Percentiles rank a stretch among this genome's conserved stretches.
phyloP scores from a whole-genome alignment of 2,329 filamentous ascomycete genomes.

The Colletotrichum sojae region DNA sequence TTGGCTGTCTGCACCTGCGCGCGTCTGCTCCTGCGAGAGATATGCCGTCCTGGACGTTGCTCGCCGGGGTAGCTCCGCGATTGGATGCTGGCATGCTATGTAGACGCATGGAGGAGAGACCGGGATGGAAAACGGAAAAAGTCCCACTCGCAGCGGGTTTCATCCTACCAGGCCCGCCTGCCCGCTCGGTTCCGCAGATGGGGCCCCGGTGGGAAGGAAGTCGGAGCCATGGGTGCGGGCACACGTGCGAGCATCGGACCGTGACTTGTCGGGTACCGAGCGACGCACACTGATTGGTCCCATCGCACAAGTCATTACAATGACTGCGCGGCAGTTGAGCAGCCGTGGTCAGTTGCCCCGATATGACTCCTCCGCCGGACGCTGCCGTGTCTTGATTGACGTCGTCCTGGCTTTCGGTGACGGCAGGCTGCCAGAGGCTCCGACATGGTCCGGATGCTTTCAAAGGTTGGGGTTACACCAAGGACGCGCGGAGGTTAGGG shows the following conservation, averaged over 20 bases:
- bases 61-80: slow-evolving; percentile 13
- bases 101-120: slow-evolving; percentile 2
- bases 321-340: slow-evolving; percentile 1
- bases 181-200: slow-evolving; percentile 22
- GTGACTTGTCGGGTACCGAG: slow-evolving; percentile 18
- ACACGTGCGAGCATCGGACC: slow-evolving; percentile 22
- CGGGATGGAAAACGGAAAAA: slow-evolving; percentile 12
- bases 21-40: slow-evolving; percentile 11
- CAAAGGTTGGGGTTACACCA: slow-evolving; percentile 34
- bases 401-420: slow-evolving; percentile 14
- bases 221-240: slow-evolving; percentile 17
- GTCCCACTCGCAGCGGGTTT: slow-evolving; percentile 12
- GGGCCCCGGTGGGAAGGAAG: slow-evolving; percentile 14
- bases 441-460: neutral
- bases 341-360: slow-evolving; percentile 5
- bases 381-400: slow-evolving; percentile 19
- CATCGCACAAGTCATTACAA: neutral
- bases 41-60: slow-evolving; percentile 13
- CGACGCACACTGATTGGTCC: slow-evolving; percentile 14
- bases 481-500: neutral
- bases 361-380: slow-evolving; percentile 20
- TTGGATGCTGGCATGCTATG: neutral
- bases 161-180: slow-evolving; percentile 9
- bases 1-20: neutral
- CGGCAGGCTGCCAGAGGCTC: slow-evolving; percentile 18